Base-by-base conservation (phyloP, 768 basidiomycete genomes). In the Collybiopsis luxurians region DNA sequence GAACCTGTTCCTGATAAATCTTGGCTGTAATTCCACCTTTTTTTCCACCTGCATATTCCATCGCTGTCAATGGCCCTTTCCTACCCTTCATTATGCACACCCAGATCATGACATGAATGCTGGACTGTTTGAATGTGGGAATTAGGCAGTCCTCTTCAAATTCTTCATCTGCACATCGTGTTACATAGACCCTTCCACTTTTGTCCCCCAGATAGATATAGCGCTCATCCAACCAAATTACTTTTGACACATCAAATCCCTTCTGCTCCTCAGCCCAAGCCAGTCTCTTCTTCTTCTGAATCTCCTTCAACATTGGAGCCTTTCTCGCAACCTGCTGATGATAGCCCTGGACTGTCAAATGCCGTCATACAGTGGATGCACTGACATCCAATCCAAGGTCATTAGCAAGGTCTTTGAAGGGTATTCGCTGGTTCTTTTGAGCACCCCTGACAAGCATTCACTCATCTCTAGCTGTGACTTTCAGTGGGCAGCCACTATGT, bases 161-260 rank as follows among this genome's bases (percentile, higher is more conserved):
- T 49, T 58, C 54, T 42, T 62, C 58, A 40, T 57, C 63, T n/a
- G 56, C 51, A 17, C 30, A 21, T 26, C 59, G 51, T 23, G 53
- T 60, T 13, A 62, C 56, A 34, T 21, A 62, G 44, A 62, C 40
- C 11, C 55, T 44, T 12, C 56, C 56, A 12, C 21, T 17, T 11
- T 45, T 53, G 21, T 55, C 60, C 2, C 40, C 61, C 23, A 62
- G 45, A 24, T 42, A 21, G 11, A 62, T 52, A 47, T 60, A 62
- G 23, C 45, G 46, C 45, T 64, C 63, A 52, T 64, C 61, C 3
- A 56, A 58, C 53, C 53, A 64, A 24, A 55, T 43, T 19, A 60
- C 49, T 27, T 50, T 30, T 11, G 49, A 36, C 63, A 61, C 62
- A 17, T 55, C 40, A 15, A 43, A 39, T 6, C 21, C 21, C 34